Conservation (phyloP, 2,329 filamentous ascomycete species). For the Clarireedia homoeocarpa region DNA sequence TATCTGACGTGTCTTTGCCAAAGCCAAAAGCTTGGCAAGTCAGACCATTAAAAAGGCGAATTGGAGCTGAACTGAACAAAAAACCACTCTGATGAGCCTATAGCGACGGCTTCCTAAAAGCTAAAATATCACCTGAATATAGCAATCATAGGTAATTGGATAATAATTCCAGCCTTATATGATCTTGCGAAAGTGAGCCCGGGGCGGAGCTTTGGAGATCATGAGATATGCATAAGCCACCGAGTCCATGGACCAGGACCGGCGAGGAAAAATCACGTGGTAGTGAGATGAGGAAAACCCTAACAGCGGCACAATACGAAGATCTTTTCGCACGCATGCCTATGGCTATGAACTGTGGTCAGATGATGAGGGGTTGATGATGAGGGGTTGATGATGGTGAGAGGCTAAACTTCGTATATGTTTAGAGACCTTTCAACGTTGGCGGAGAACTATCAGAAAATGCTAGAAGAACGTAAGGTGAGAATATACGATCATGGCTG, state of each 20-base stretch:
- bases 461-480: too few species aligned
- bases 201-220: background rate
- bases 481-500: too few species aligned
- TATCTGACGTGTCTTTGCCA: background rate
- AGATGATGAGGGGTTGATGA: background rate
- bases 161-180: constrained; percentile 2
- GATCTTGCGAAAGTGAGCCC: background rate
- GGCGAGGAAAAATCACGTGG: background rate
- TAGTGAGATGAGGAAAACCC: background rate
- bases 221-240: background rate
- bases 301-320: background rate
- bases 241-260: background rate
- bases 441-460: too few species aligned
- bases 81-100: background rate
- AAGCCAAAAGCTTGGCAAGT: background rate
- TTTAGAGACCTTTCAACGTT: too few species aligned
- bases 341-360: background rate
- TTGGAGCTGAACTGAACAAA: background rate
- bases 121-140: background rate
- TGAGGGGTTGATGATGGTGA: background rate
- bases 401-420: too few species aligned
- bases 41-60: background rate
- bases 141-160: background rate
- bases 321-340: background rate
- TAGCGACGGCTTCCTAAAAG: background rate